phyloP scores from a whole-genome alignment of 2,329 filamentous ascomycete species.

The Clathrospora elynae region DNA sequence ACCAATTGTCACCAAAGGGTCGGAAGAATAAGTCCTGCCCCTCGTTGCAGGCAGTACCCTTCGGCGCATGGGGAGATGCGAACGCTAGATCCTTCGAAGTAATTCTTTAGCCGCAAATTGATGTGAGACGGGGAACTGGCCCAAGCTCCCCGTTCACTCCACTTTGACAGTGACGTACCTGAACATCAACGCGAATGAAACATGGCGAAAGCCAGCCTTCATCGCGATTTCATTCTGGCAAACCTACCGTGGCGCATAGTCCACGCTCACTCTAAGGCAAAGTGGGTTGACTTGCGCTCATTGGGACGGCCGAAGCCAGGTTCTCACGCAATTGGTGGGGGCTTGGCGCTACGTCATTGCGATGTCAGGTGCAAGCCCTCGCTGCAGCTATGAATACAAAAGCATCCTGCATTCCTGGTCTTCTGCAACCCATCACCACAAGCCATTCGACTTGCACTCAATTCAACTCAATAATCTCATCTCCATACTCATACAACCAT shows the following conservation, averaged over 20 bases:
- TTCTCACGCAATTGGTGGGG: slow-evolving; percentile 20
- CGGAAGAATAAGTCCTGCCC: too few relatives aligned
- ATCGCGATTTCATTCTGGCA: slow-evolving; percentile 14
- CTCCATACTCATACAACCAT: slow-evolving; percentile 25
- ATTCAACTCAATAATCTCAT: slow-evolving; percentile 18
- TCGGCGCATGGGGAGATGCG: slow-evolving; percentile 8
- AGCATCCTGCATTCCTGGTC: slow-evolving; percentile 37
- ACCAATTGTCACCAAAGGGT: too few relatives aligned
- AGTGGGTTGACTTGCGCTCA: slow-evolving; percentile 18
- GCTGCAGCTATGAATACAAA: slow-evolving; percentile 37
- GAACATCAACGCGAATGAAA: slow-evolving; percentile 7
- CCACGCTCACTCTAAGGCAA: slow-evolving; percentile 23
- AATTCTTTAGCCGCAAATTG: slow-evolving; percentile 10
- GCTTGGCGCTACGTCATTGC: slow-evolving; percentile 37
- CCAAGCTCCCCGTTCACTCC: slow-evolving; percentile 13
- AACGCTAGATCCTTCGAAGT: slow-evolving; percentile 13
- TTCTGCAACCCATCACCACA: slow-evolving; percentile 21
- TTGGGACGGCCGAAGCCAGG: slow-evolving; percentile 28
- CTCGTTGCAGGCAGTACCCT: neutral
- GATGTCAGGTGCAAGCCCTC: slow-evolving; percentile 36
- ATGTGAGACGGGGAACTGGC: slow-evolving; percentile 7
- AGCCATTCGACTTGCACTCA: slow-evolving; percentile 18
- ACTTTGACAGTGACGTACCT: slow-evolving; percentile 25
- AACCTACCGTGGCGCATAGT: slow-evolving; percentile 13
- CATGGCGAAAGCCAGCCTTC: slow-evolving; percentile 9